phyloP scores from a whole-genome alignment of 2,329 filamentous ascomycete species.

The Fusarium concolor region DNA sequence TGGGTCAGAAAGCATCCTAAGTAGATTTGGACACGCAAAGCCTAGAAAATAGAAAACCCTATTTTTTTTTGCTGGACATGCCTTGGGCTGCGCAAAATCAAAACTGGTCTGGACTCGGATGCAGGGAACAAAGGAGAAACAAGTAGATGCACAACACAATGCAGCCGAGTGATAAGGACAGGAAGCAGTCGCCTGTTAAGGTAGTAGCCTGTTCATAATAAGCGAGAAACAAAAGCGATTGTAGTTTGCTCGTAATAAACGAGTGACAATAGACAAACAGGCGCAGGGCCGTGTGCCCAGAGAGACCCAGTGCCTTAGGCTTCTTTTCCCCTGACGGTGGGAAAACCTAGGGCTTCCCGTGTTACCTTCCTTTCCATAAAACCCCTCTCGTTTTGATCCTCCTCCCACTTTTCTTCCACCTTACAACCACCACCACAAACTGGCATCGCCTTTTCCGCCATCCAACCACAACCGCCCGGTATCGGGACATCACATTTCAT shows the following conservation, averaged over 20 bases:
- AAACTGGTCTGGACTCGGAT: neutral
- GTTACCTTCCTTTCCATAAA: neutral
- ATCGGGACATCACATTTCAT: neutral
- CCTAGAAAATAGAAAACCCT: accelerated
- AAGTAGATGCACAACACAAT: too few relatives aligned
- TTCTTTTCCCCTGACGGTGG: neutral
- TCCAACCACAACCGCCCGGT: neutral
- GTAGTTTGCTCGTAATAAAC: accelerated
- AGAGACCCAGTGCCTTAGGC: neutral
- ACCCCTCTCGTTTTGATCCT: neutral
- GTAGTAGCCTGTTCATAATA: neutral
- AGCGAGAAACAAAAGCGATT: neutral
- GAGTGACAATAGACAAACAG: neutral
- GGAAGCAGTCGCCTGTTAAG: too few relatives aligned
- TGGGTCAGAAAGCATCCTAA: neutral
- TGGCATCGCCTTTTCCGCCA: neutral
- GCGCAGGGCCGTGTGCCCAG: neutral
- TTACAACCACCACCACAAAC: neutral
- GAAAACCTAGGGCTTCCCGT: neutral
- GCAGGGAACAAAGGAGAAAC: too few relatives aligned
- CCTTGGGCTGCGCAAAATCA: neutral
- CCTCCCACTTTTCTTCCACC: neutral
- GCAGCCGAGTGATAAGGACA: too few relatives aligned
- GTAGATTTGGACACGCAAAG: accelerated
- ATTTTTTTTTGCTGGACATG: neutral